A percentile compares a stretch with the other conserved stretches of the same genome.
Evolutionary conservation across 768 basidiomycete genomes (phyloP).

Genomic region (Amanita thiersii): DNA sequence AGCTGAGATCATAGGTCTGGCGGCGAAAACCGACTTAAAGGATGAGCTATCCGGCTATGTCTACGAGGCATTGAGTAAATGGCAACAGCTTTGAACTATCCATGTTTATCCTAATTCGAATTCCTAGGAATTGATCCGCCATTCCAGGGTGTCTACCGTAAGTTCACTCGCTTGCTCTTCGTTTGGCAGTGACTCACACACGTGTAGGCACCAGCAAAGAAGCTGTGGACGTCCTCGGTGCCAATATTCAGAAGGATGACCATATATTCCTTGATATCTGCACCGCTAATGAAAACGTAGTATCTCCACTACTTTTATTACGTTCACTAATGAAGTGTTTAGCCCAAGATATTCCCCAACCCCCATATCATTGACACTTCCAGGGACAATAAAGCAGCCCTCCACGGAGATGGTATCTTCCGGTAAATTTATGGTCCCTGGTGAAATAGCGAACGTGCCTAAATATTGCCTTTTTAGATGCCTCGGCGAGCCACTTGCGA

Average conservation of each 20-base stretch:
- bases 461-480: too few relatives aligned
- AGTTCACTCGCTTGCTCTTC: slow-evolving; percentile 14
- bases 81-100: not conserved
- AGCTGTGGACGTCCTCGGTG: slow-evolving; percentile 33
- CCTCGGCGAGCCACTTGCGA: slow-evolving; percentile 42
- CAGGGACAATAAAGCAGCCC: slow-evolving; percentile 35
- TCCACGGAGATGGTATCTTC: slow-evolving; percentile 42
- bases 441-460: too few relatives aligned
- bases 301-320: not conserved
- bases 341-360: slow-evolving; percentile 47
- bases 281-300: slow-evolving; percentile 48
- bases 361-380: slow-evolving; percentile 34
- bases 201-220: slow-evolving; percentile 36
- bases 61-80: slow-evolving; percentile 64
- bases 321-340: slow-evolving; percentile 1
- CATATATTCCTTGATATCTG: slow-evolving; percentile 57
- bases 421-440: slow-evolving; percentile 17
- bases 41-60: slow-evolving; percentile 45
- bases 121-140: slow-evolving; percentile 60
- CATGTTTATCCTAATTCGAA: slow-evolving; percentile 7
- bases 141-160: slow-evolving; percentile 63
- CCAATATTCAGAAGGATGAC: slow-evolving; percentile 36
- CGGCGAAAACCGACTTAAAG: slow-evolving; percentile 22
- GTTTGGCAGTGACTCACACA: slow-evolving; percentile 1
- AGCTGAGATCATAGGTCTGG: slow-evolving; percentile 26